Conservation (phyloP, 495 filamentous ascomycete species). For the Lentithecium fluviatile region DNA sequence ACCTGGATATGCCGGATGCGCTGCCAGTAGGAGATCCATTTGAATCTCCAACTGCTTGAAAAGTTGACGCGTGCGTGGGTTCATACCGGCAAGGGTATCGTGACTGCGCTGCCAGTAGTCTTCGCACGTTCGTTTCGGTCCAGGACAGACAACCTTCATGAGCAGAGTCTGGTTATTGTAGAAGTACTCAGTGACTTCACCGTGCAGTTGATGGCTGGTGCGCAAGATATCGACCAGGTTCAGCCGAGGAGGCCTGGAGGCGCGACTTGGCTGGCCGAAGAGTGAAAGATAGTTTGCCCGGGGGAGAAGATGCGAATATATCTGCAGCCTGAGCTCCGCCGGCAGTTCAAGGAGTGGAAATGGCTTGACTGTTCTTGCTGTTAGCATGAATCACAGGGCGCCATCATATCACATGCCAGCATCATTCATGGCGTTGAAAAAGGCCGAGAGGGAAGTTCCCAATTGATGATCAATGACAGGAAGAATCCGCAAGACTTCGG, state of each 20-base stretch:
- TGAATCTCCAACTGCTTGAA: background rate
- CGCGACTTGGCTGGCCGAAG: background rate
- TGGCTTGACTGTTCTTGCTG: background rate
- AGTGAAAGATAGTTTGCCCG: background rate
- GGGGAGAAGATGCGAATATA: background rate
- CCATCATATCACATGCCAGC: background rate
- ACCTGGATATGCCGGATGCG: too few relatives aligned
- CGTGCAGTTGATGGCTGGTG: background rate
- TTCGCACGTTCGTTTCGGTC: too few relatives aligned
- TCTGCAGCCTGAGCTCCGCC: background rate
- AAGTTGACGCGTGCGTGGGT: background rate
- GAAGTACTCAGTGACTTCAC: background rate
- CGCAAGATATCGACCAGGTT: background rate
- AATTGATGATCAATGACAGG: background rate
- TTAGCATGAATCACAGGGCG: background rate
- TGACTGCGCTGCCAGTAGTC: too few relatives aligned
- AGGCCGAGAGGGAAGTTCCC: background rate
- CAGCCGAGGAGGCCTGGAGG: background rate
- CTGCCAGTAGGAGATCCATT: background rate
- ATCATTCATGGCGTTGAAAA: background rate
- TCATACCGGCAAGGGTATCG: background rate
- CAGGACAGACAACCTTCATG: background rate
- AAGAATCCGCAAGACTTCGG: background rate
- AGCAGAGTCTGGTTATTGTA: background rate
- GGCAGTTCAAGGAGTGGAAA: conserved; percentile 1